Evolutionary conservation across 2,329 filamentous ascomycete genomes (phyloP).

Genomic region (Fusarium sp.): DNA sequence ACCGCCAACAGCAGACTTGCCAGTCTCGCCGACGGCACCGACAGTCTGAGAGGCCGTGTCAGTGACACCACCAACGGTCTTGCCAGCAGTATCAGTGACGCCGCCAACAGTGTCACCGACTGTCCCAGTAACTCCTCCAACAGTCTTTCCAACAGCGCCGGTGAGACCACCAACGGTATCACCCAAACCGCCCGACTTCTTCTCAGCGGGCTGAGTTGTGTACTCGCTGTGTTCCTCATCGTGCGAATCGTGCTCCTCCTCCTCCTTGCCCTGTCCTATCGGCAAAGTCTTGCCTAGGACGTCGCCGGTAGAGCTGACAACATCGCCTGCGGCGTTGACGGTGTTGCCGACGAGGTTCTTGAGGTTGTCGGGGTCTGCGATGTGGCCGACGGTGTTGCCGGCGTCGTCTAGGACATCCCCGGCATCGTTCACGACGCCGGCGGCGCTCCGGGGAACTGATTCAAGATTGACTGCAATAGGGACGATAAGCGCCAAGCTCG

Average conservation of each 20-base stretch:
- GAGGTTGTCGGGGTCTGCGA: slow-evolving; percentile 52
- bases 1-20: slow-evolving; percentile 11
- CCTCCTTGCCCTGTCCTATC: slow-evolving; percentile 40
- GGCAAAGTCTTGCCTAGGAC: slow-evolving; percentile 53
- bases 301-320: slow-evolving; percentile 52
- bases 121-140: slow-evolving; percentile 10
- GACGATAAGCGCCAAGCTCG: slow-evolving; percentile 40
- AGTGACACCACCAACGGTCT: slow-evolving; percentile 4
- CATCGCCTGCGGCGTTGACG: slow-evolving; percentile 49
- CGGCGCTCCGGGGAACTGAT: slow-evolving; percentile 50
- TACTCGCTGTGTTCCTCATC: slow-evolving; percentile 51
- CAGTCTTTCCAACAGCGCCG: slow-evolving; percentile 14
- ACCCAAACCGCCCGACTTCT: slow-evolving; percentile 46
- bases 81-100: slow-evolving; percentile 7
- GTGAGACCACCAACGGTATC: slow-evolving; percentile 19
- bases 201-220: slow-evolving; percentile 49
- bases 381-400: slow-evolving; percentile 56
- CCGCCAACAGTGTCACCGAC: slow-evolving; percentile 23
- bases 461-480: slow-evolving; percentile 44
- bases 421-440: slow-evolving; percentile 55
- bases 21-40: slow-evolving; percentile 16
- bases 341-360: slow-evolving; percentile 55
- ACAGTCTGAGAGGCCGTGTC: slow-evolving; percentile 13
- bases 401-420: slow-evolving; percentile 58
- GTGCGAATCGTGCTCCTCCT: slow-evolving; percentile 20